A percentile compares a stretch with the other conserved stretches of the same genome.
These are phyloP conservation scores for Dioscorea alata DNA, from an alignment of 106 monocot species.

Conservation along the genomic window DNA sequence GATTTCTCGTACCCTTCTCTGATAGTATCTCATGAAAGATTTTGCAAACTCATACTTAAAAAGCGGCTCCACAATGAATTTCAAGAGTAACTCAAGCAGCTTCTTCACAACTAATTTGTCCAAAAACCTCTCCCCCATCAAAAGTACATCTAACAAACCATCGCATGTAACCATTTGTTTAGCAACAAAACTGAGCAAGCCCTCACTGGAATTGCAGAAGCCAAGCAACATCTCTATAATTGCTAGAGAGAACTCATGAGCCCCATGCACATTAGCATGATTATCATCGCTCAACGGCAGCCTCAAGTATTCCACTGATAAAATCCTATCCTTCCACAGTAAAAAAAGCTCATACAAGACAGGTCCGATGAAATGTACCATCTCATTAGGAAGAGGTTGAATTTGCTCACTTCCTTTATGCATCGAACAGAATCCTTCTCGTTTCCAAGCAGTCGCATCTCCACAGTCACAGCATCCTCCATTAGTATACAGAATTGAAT, in stretches of 20 bases:
- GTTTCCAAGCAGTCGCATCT: conserved; percentile 92
- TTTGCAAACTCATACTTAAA: conserved; percentile 90
- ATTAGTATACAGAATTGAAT: conserved; percentile 83
- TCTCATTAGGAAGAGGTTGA: conserved; percentile 46
- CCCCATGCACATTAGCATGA: conserved; percentile 10
- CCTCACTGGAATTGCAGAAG: conserved; percentile 69
- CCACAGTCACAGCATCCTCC: conserved; percentile 99
- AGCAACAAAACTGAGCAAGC: conserved; percentile 67
- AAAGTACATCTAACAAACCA: conserved; percentile 48
- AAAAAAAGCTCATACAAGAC: conserved; percentile 66
- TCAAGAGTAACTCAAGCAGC: conserved; percentile 81
- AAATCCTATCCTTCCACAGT: conserved; percentile 61
- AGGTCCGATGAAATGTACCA: conserved; percentile 56
- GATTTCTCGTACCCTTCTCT: conserved; percentile 33
- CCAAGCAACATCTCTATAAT: conserved; percentile 63
- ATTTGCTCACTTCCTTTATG: conserved; percentile 76
- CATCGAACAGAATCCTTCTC: conserved; percentile 87
- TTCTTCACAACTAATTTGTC: conserved; percentile 50
- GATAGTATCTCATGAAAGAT: conserved; percentile 57
- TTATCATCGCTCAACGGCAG: conserved; percentile 3
- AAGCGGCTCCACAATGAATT: conserved; percentile 72
- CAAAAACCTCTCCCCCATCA: conserved; percentile 64
- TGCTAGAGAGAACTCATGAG: conserved; percentile 38
- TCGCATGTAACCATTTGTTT: conserved; percentile 29
- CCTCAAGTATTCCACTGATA: conserved; percentile 3